phyloP scores from a whole-genome alignment of 164 flowering plant genomes.

The Santalum album region DNA sequence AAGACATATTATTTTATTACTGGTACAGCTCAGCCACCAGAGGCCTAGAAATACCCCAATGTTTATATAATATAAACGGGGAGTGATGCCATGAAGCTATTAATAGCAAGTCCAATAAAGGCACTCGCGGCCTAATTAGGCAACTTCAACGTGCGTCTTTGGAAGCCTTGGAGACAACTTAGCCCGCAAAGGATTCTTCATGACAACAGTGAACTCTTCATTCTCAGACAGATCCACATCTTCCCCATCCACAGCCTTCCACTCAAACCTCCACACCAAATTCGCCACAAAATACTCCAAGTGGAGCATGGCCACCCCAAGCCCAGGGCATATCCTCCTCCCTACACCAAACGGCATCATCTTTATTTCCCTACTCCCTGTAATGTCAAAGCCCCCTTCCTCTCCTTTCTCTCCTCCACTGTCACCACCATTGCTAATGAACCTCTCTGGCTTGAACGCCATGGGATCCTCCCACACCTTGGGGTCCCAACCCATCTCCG shows the following conservation, averaged over 20 bases:
- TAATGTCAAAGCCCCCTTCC: neutral
- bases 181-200: neutral
- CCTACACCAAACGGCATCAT: slow-evolving; percentile 1
- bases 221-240: neutral
- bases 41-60: too few relatives aligned
- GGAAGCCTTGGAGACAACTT: neutral
- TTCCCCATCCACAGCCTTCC: neutral
- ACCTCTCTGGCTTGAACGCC: slow-evolving; percentile 2
- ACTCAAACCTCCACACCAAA: neutral
- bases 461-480: slow-evolving; percentile 3
- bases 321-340: neutral
- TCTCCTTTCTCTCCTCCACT: neutral
- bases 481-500: slow-evolving; percentile 1
- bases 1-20: too few relatives aligned
- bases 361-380: neutral
- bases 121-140: too few relatives aligned
- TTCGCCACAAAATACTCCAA: slow-evolving; percentile 1
- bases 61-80: too few relatives aligned
- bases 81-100: too few relatives aligned
- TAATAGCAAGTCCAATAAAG: too few relatives aligned
- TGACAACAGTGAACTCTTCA: neutral
- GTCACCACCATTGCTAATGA: neutral
- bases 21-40: too few relatives aligned
- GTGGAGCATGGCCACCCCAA: neutral
- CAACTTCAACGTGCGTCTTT: too few relatives aligned